Percentiles rank a stretch among this genome's conserved stretches.
Conservation (phyloP, 2,329 filamentous ascomycete genomes). For the Botrytis deweyae region DNA sequence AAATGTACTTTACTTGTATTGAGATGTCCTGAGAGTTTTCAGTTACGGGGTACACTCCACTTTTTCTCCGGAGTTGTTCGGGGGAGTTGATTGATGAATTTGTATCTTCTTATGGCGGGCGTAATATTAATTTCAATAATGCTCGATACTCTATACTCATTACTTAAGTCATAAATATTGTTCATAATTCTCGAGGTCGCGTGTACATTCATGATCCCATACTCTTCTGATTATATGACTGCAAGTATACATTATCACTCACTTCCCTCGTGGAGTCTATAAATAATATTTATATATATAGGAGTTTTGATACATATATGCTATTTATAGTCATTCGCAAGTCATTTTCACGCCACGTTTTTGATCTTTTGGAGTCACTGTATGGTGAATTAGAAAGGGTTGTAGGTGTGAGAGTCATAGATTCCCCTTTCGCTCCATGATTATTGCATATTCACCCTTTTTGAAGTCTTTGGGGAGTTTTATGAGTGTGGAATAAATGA, state of each 20-base stretch:
- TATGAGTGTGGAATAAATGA: no score
- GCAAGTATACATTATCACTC: neutral
- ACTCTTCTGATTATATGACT: neutral
- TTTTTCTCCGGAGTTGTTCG: neutral
- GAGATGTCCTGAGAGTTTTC: neutral
- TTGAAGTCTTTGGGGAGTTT: neutral
- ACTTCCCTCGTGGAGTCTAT: neutral
- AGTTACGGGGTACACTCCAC: neutral
- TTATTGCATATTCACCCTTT: accelerated
- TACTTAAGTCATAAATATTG: neutral
- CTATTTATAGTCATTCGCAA: neutral
- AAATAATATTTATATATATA: neutral
- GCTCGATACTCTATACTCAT: neutral
- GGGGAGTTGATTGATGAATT: neutral
- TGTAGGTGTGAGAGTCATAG: neutral
- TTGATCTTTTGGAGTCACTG: neutral
- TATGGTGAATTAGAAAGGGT: neutral
- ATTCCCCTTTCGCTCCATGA: neutral
- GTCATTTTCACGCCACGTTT: neutral
- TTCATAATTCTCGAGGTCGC: neutral
- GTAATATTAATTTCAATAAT: neutral
- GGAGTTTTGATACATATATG: neutral
- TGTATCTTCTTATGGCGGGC: neutral
- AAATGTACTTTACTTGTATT: neutral
- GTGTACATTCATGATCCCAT: neutral